Percentiles rank a stretch among this genome's conserved stretches.
These are phyloP conservation scores for Sideroxylon spinosum DNA, from an alignment of 179 eudicot genomes.

Conservation along the genomic window DNA sequence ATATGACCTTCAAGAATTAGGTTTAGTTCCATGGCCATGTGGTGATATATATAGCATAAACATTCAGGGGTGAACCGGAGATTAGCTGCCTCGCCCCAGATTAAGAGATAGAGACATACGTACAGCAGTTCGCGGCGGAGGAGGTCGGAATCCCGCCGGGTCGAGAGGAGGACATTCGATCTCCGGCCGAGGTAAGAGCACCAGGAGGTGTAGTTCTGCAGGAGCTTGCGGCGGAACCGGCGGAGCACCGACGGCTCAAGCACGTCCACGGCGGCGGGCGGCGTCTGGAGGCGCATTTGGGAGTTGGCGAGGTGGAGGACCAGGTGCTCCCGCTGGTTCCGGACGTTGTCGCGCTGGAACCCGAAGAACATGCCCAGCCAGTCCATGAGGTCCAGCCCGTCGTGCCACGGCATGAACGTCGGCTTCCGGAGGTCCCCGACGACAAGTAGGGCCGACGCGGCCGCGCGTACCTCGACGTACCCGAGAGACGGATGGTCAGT, in stretches of 20 bases:
- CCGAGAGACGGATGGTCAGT: constrained; percentile 74
- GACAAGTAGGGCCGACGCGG: constrained; percentile 53
- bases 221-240: constrained; percentile 49
- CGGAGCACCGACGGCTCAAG: constrained; percentile 50
- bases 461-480: constrained; percentile 83
- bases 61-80: constrained; percentile 78
- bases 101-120: constrained; percentile 54
- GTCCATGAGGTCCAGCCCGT: constrained; percentile 63
- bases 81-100: constrained; percentile 92
- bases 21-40: constrained; percentile 71
- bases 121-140: constrained; percentile 70
- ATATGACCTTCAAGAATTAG: constrained; percentile 41
- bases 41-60: constrained; percentile 72
- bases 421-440: constrained; percentile 70
- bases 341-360: constrained; percentile 76
- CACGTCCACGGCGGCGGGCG: constrained; percentile 44
- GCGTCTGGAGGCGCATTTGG: constrained; percentile 66
- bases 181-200: constrained; percentile 46
- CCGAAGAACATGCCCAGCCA: constrained; percentile 82
- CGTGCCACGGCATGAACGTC: constrained; percentile 48
- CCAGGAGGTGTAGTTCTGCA: constrained; percentile 65
- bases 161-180: constrained; percentile 38
- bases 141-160: constrained; percentile 40
- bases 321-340: constrained; percentile 82
- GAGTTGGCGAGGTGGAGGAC: constrained; percentile 82